Evolutionary conservation across 805 yeast species (phyloP).

Genomic region (Starmera pachycereana): DNA sequence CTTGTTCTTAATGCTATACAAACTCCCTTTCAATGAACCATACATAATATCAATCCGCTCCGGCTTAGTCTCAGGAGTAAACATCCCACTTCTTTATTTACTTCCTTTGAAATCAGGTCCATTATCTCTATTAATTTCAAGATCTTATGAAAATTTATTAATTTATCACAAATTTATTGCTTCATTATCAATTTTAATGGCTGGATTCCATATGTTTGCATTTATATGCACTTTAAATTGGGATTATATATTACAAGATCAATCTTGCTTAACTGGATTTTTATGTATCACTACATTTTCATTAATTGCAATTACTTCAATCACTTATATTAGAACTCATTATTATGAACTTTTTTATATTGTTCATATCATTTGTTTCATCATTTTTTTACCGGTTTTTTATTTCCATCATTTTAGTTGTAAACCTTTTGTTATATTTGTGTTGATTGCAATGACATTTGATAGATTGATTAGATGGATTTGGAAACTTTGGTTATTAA

Average conservation of each 20-base stretch:
- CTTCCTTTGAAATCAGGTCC: slow-evolving; percentile 18
- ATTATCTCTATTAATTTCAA: slow-evolving; percentile 8
- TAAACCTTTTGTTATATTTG: slow-evolving; percentile 13
- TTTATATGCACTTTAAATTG: slow-evolving; percentile 13
- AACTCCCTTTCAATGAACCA: slow-evolving; percentile 13
- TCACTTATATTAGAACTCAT: slow-evolving; percentile 6
- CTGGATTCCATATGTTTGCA: slow-evolving; percentile 10
- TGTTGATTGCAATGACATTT: slow-evolving; percentile 5
- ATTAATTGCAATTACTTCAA: slow-evolving; percentile 8
- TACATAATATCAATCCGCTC: slow-evolving; percentile 16
- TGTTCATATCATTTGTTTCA: slow-evolving; percentile 9
- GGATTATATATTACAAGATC: slow-evolving; percentile 8
- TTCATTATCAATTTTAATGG: slow-evolving; percentile 7
- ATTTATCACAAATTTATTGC: slow-evolving; percentile 18
- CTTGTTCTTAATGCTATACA: slow-evolving; percentile 5
- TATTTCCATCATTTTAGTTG: slow-evolving; percentile 17
- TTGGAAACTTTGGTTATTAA: slow-evolving; percentile 8
- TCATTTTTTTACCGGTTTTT: slow-evolving; percentile 16
- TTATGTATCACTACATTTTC: slow-evolving; percentile 5
- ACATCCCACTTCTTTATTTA: slow-evolving; percentile 17
- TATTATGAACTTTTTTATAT: slow-evolving; percentile 15
- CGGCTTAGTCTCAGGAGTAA: slow-evolving; percentile 16
- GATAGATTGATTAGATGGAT: slow-evolving; percentile 13
- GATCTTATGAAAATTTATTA: slow-evolving; percentile 15
- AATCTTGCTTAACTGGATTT: slow-evolving; percentile 9